phyloP scores from a whole-genome alignment of 2,329 filamentous ascomycete species.

The Davidsoniella eucalypti region DNA sequence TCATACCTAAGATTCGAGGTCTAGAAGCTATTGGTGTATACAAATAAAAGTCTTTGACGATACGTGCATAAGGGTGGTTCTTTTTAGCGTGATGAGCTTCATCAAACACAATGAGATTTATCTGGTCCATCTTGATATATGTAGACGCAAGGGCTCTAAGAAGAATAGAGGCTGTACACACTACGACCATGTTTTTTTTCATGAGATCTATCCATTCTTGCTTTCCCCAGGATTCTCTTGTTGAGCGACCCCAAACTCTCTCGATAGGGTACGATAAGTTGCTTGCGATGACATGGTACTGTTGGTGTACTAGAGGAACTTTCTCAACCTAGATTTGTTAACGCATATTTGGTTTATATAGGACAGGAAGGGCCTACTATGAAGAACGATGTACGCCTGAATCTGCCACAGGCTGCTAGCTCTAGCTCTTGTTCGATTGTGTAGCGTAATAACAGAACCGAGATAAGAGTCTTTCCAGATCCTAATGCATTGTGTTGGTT shows the following conservation, averaged over 20 bases:
- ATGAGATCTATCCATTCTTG: conserved; percentile 37
- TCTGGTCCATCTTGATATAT: conserved; percentile 63
- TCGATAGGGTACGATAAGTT: conserved; percentile 66
- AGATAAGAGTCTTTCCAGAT: conserved; percentile 92
- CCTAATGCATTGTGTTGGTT: conserved; percentile 27
- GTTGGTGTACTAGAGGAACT: conserved; percentile 79
- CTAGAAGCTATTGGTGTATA: conserved; percentile 28
- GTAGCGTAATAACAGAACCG: conserved; percentile 66
- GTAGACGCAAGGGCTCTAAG: conserved; percentile 61
- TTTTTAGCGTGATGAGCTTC: conserved; percentile 95
- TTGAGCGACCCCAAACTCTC: conserved; percentile 58
- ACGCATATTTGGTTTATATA: background rate
- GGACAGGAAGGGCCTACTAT: conserved; percentile 34
- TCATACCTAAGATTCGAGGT: conserved; percentile 88
- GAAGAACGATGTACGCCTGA: conserved; percentile 63
- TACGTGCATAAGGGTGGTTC: conserved; percentile 74
- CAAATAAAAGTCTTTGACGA: conserved; percentile 76
- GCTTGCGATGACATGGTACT: conserved; percentile 61
- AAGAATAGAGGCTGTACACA: conserved; percentile 83
- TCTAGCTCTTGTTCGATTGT: conserved; percentile 63
- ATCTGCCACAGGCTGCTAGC: conserved; percentile 41
- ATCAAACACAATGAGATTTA: conserved; percentile 87
- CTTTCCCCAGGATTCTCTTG: conserved; percentile 23
- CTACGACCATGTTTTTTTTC: conserved; percentile 59
- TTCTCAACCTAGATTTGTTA: conserved; percentile 47